Conservation (phyloP, 257 asterid genomes). For the Penstemon eatonii region DNA sequence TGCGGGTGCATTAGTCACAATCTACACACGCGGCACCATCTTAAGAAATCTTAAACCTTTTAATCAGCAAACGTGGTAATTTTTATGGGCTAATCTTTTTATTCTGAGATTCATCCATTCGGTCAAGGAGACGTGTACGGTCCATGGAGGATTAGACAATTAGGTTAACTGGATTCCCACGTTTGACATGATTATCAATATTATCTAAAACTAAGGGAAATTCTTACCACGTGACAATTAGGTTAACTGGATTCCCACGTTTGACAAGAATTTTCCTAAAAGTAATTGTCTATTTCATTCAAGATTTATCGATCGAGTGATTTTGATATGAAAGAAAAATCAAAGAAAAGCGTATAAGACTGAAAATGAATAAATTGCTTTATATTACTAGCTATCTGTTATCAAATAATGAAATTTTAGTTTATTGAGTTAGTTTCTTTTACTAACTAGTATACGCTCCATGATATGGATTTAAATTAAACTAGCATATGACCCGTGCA, state of each 20-base stretch:
- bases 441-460: too few relatives aligned
- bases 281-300: constrained; percentile 21
- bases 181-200: constrained; percentile 39
- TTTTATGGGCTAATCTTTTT: constrained; percentile 12
- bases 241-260: too few relatives aligned
- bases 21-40: constrained; percentile 43
- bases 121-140: constrained; percentile 43
- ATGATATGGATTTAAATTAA: too few relatives aligned
- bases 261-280: too few relatives aligned
- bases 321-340: constrained; percentile 30
- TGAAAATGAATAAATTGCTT: too few relatives aligned
- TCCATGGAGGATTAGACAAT: not conserved
- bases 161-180: constrained; percentile 36
- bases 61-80: constrained; percentile 25
- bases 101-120: not conserved
- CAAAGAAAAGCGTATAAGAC: not conserved
- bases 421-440: too few relatives aligned
- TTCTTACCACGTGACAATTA: too few relatives aligned
- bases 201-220: constrained; percentile 38
- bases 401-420: too few relatives aligned
- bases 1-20: constrained; percentile 39
- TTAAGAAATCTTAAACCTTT: not conserved
- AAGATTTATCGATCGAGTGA: constrained; percentile 25
- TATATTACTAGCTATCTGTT: too few relatives aligned
- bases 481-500: too few relatives aligned